These are phyloP conservation scores for Lachnellula cervina DNA, from an alignment of 2,329 filamentous ascomycete genomes.

Conservation along the genomic window DNA sequence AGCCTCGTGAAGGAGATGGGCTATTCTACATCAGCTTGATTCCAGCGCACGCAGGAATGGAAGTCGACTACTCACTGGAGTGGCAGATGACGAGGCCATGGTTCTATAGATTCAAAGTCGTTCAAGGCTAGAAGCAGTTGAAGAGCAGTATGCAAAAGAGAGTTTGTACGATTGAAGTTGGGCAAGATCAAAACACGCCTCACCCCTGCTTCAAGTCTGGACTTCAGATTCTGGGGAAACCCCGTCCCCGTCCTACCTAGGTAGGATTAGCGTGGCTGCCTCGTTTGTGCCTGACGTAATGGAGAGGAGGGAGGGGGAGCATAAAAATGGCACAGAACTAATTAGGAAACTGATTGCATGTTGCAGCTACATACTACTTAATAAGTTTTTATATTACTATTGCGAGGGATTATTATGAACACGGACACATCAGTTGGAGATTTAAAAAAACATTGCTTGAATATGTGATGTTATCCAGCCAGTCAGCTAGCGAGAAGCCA, in stretches of 20 bases:
- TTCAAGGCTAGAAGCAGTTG: not conserved
- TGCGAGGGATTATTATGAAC: no score
- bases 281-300: no score
- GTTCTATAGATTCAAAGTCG: conserved; percentile 1
- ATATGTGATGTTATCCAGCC: no score
- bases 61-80: conserved; percentile 21
- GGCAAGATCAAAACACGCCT: not conserved
- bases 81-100: conserved; percentile 26
- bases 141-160: not conserved
- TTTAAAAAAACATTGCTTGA: no score
- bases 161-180: not conserved
- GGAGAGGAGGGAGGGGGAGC: no score
- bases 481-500: no score
- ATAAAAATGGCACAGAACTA: not conserved
- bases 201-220: not conserved
- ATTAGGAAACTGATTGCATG: no score
- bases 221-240: not conserved
- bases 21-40: conserved; percentile 38
- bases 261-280: no score
- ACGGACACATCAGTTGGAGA: no score
- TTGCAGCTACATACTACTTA: no score
- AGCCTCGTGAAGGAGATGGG: conserved; percentile 72
- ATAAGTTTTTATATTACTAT: no score
- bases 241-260: no score
- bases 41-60: not conserved